Evolutionary conservation across 139 green algal genomes (phyloP), one percentile per base, ranked within the genome.

Genomic region (Deuterostichococcus epilithicus): DNA sequence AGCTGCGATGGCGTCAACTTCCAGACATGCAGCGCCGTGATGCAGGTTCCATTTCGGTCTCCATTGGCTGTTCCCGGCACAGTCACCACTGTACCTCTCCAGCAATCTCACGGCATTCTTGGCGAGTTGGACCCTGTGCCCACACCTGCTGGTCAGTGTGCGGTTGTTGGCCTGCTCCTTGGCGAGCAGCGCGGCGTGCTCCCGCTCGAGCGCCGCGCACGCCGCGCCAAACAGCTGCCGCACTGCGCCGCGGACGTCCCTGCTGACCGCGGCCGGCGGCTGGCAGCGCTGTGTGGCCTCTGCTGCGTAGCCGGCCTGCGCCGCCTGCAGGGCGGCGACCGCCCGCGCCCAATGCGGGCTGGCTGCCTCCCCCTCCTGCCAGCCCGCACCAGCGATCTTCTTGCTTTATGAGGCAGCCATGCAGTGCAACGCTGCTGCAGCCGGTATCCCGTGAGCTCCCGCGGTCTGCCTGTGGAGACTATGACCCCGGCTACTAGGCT

Each of bases 181-280:
- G 1, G 68, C 73, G 36, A 76, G 33, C 47, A 98, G 83, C 26
- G 74, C 76, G 25, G 68, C 68, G 63, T 97, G 91, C 45, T 89
- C 80, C 36, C 79, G 68, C 20, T 85, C 39, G 72, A 97, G 78
- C 13, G 86, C 82, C 1, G 72, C 36, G 42, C 60, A 85, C 1
- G 85, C 84, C 23, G 72, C 45, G 23, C 90, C 81, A 69, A 92
- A 90, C 18, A 81, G 77, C 26, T 63, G 77, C 58, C 84, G 76
- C 32, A 88, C 37, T 2, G 69, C 35, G 37, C 1, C 33, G 5
- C 66, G 28, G 30, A 90, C 37, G 34, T 80, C 28, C 36, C 33
- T 34, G 22, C 73, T 63, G 2, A 84, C 66, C 3, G 47, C 44
- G 2, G 78, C 52, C 32, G 81, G 75, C 45, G 85, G 80, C 47